Percentiles rank a stretch among this genome's conserved stretches.
Evolutionary conservation across 768 basidiomycete genomes (phyloP).

Genomic region (Ramaria sp.): DNA sequence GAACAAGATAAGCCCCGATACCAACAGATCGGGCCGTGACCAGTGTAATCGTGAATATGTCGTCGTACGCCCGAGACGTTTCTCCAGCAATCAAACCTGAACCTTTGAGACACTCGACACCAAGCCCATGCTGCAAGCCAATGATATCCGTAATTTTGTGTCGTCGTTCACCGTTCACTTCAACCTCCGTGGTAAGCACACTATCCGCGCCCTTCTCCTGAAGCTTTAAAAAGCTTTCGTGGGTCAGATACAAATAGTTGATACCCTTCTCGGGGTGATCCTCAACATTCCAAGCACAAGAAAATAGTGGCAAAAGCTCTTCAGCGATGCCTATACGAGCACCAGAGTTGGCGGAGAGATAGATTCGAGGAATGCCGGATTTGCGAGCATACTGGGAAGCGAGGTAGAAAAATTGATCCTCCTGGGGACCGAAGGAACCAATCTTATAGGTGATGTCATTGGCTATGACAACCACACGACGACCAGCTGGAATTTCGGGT

Average conservation of each 20-base stretch:
- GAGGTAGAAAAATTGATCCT: slow-evolving; percentile 95
- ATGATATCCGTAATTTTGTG: slow-evolving; percentile 96
- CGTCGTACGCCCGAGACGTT: slow-evolving; percentile 96
- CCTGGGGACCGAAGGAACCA: slow-evolving; percentile 91
- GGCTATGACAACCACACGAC: slow-evolving; percentile 80
- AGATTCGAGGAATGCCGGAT: slow-evolving; percentile 85
- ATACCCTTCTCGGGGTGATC: slow-evolving; percentile 87
- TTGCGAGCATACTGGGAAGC: slow-evolving; percentile 89
- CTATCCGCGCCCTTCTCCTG: slow-evolving; percentile 74
- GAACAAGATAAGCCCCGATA: slow-evolving; percentile 97
- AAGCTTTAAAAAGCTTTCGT: slow-evolving; percentile 81
- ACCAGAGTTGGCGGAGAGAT: slow-evolving; percentile 98
- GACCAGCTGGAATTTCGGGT: slow-evolving; percentile 85
- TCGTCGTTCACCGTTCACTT: slow-evolving; percentile 77
- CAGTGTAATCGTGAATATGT: slow-evolving; percentile 98
- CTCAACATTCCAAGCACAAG: slow-evolving; percentile 81
- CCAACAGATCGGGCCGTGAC: slow-evolving; percentile 98
- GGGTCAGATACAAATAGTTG: slow-evolving; percentile 91
- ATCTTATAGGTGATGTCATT: slow-evolving; percentile 99
- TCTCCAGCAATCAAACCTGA: slow-evolving; percentile 98
- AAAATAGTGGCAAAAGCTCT: slow-evolving; percentile 80
- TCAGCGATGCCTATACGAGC: slow-evolving; percentile 95
- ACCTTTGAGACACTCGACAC: slow-evolving; percentile 91
- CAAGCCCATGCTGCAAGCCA: slow-evolving; percentile 93
- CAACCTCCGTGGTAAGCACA: slow-evolving; percentile 74